phyloP scores from a whole-genome alignment of 306 rosid genomes.

The Glycine latifolia region DNA sequence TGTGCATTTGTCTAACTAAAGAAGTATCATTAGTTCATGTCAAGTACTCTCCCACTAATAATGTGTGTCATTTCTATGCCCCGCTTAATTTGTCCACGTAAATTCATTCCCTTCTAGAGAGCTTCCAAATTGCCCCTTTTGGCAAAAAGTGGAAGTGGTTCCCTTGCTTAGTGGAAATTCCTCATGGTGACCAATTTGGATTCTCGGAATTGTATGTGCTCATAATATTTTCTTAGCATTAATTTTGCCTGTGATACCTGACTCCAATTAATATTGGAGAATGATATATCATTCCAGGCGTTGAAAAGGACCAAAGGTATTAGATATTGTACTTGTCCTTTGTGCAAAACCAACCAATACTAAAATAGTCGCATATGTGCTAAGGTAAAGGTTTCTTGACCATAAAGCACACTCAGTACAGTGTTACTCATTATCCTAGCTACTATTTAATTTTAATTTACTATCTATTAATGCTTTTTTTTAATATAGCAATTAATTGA shows the following conservation, averaged over 20 bases:
- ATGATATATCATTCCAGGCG: constrained; percentile 21
- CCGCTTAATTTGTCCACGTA: constrained; percentile 27
- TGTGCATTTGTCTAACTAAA: constrained; percentile 34
- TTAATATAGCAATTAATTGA: too few relatives aligned
- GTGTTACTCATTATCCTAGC: too few relatives aligned
- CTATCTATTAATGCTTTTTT: too few relatives aligned
- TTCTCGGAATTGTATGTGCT: constrained; percentile 42
- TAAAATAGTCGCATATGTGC: constrained; percentile 35
- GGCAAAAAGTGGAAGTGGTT: constrained; percentile 46
- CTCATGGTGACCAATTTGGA: constrained; percentile 26
- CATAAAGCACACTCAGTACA: too few relatives aligned
- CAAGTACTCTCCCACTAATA: constrained; percentile 21
- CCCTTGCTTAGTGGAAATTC: constrained; percentile 49
- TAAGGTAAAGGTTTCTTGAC: too few relatives aligned
- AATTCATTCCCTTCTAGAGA: constrained; percentile 51
- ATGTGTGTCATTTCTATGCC: constrained; percentile 30
- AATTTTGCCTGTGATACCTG: too few relatives aligned
- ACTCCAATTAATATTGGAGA: too few relatives aligned
- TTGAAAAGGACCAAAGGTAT: constrained; percentile 42
- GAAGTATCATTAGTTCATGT: too few relatives aligned
- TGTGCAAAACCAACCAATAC: constrained; percentile 4
- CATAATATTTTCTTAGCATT: neutral
- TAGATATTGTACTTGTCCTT: constrained; percentile 11
- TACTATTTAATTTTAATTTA: too few relatives aligned
- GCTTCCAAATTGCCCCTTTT: constrained; percentile 50